Evolutionary conservation across 495 filamentous ascomycete species (phyloP), one percentile per base, ranked within the genome.

Genomic region (Lophiotrema nucula): DNA sequence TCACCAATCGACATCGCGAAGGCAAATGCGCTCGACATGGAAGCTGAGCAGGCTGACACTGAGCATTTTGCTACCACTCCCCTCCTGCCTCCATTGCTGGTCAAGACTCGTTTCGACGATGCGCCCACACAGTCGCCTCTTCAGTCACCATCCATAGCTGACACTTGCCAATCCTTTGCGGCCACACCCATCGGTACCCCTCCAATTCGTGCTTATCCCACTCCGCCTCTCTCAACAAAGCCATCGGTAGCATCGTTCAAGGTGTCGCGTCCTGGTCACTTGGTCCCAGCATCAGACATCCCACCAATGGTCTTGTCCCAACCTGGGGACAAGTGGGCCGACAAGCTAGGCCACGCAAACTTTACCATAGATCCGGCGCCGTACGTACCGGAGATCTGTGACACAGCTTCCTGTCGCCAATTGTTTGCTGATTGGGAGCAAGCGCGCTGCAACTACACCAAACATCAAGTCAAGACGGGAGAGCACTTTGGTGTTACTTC

Each of bases 401-500:
- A 84, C 50, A 60, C 87, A 0, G 76, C 80, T 8, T 77, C 82
- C 10, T 85, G 89, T 56, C 81, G 81, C 15, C 75, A 80, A 56
- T 73, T 97, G 48, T 85, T 88, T 21, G 75, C 80, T 15, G 83
- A 93, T 59, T 95, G 91, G 90, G 84, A 92, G 64, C 72, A 79
- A 11, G 91, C 90, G 6, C 78, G 89, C 35, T 81, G 81, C 66
- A 91, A 92, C 65, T 95, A 87, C 70, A 85, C 84, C 62, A 88
- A 87, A 65, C 90, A 95, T 64, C 82, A 91, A 1, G 86, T 88
- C 10, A 87, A 90, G 33, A 93, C 85, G 0, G 85, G 85, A 46
- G 90, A 95, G 67, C 88, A 97, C 69, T 93, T 91, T 69, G 89
- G 90, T 18, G 72, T 79, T 2, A 93, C 88, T 0, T 93, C 89